A percentile compares a stretch with the other conserved stretches of the same genome.
Evolutionary conservation across 352 stramenopile genomes (phyloP).

Genomic region (Phytophthora meadii): DNA sequence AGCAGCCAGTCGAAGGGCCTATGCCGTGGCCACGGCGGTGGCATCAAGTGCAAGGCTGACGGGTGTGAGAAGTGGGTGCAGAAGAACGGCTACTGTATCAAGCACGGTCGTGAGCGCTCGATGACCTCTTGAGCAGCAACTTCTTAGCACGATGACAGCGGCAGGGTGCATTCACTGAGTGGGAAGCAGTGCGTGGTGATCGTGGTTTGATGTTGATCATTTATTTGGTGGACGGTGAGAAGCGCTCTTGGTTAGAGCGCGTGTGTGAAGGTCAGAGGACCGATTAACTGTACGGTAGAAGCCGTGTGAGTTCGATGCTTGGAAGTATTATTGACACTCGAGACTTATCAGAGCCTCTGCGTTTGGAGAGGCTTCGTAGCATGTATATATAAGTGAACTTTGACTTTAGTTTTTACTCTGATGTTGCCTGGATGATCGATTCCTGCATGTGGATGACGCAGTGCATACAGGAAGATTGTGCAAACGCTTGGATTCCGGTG

Average conservation of each 20-base stretch:
- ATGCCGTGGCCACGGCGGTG: slow-evolving; percentile 82
- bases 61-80: slow-evolving; percentile 91
- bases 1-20: slow-evolving; percentile 86
- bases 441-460: slow-evolving; percentile 1
- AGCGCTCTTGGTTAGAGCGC: slow-evolving; percentile 17
- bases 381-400: slow-evolving; percentile 37
- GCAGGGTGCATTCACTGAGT: slow-evolving; percentile 14
- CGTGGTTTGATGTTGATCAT: slow-evolving; percentile 39
- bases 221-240: slow-evolving; percentile 44
- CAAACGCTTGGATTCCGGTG: slow-evolving; percentile 5
- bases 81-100: slow-evolving; percentile 92
- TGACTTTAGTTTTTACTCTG: slow-evolving; percentile 6
- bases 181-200: slow-evolving; percentile 9
- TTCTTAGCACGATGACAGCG: slow-evolving; percentile 8
- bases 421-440: neutral
- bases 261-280: slow-evolving; percentile 24
- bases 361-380: slow-evolving; percentile 17
- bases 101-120: slow-evolving; percentile 80
- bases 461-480: neutral
- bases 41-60: slow-evolving; percentile 89
- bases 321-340: slow-evolving; percentile 37
- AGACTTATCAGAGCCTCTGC: slow-evolving; percentile 25
- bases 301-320: slow-evolving; percentile 34
- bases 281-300: slow-evolving; percentile 22
- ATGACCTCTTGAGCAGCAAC: slow-evolving; percentile 60